A percentile compares a stretch with the other conserved stretches of the same genome.
Evolutionary conservation across 306 rosid genomes (phyloP).

Genomic region (Comarum palustre): DNA sequence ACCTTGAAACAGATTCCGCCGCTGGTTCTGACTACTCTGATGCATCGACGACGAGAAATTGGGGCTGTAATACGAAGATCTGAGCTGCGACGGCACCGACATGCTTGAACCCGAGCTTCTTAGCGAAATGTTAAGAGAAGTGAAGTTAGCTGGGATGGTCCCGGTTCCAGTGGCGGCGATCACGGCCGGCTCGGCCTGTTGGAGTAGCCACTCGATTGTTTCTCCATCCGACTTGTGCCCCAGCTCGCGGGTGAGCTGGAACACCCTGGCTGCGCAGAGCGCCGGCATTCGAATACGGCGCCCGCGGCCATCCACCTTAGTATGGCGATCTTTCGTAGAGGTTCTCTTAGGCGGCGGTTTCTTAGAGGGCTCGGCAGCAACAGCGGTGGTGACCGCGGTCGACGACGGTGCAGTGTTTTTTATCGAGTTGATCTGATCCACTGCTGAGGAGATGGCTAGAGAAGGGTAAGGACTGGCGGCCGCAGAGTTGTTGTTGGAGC

Average conservation of each 20-base stretch:
- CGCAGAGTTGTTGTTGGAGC: conserved; percentile 43
- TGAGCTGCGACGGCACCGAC: conserved; percentile 76
- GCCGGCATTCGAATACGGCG: conserved; percentile 95
- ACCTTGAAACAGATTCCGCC: conserved; percentile 51
- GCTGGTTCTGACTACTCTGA: conserved; percentile 30
- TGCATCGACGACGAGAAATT: conserved; percentile 45
- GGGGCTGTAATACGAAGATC: conserved; percentile 76
- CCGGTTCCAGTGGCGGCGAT: conserved; percentile 95
- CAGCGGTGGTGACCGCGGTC: neutral
- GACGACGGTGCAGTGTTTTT: conserved; percentile 12
- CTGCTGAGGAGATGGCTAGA: conserved; percentile 16
- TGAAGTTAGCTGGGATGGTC: conserved; percentile 88
- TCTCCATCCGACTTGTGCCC: conserved; percentile 90
- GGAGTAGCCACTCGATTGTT: conserved; percentile 84
- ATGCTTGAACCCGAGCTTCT: conserved; percentile 88
- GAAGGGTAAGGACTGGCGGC: conserved; percentile 17
- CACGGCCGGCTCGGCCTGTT: conserved; percentile 82
- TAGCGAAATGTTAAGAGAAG: conserved; percentile 68
- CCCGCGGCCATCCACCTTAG: conserved; percentile 81
- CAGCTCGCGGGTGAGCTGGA: conserved; percentile 73
- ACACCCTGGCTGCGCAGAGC: conserved; percentile 82
- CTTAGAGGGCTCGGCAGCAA: conserved; percentile 43
- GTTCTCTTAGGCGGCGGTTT: conserved; percentile 68
- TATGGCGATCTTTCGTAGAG: conserved; percentile 88
- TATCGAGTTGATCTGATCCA: conserved; percentile 25